Evolutionary conservation across 768 basidiomycete genomes (phyloP).

Genomic region (Mycena metata): DNA sequence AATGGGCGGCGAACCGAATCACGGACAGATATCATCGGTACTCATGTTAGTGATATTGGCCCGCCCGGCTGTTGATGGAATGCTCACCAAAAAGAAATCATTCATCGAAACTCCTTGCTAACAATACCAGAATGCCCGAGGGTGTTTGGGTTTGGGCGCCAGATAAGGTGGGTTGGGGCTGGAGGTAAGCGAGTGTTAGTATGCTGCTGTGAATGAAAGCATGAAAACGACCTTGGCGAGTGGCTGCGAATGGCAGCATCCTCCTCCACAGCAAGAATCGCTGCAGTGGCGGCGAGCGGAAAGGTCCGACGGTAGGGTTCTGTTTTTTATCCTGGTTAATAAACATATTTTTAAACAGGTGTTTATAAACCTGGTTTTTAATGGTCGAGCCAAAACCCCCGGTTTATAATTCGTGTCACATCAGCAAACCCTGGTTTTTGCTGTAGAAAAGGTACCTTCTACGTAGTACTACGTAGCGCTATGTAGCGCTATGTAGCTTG

Average conservation of each 20-base stretch:
- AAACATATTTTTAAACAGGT: no score
- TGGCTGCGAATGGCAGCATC: no score
- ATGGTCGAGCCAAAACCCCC: no score
- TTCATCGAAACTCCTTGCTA: slow-evolving; percentile 7
- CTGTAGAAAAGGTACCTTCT: no score
- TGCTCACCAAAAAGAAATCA: slow-evolving; percentile 3
- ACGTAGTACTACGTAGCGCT: no score
- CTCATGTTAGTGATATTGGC: no score
- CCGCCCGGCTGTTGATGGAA: no score
- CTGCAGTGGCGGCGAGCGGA: slow-evolving; percentile 5
- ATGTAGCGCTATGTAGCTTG: no score
- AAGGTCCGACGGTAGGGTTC: neutral
- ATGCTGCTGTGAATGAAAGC: neutral
- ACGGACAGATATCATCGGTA: slow-evolving; percentile 5
- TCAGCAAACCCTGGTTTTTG: no score
- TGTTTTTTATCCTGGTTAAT: no score
- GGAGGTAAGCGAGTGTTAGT: slow-evolving; percentile 1
- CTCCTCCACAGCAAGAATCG: slow-evolving; percentile 1
- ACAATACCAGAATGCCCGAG: slow-evolving; percentile 1
- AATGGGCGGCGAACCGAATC: neutral
- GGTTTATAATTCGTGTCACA: no score
- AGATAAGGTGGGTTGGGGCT: neutral
- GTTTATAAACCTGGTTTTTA: no score
- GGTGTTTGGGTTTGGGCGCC: neutral
- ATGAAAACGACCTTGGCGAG: slow-evolving; percentile 1